phyloP scores from a whole-genome alignment of 768 basidiomycete genomes.

The Pleurotus salmoneostramineus region DNA sequence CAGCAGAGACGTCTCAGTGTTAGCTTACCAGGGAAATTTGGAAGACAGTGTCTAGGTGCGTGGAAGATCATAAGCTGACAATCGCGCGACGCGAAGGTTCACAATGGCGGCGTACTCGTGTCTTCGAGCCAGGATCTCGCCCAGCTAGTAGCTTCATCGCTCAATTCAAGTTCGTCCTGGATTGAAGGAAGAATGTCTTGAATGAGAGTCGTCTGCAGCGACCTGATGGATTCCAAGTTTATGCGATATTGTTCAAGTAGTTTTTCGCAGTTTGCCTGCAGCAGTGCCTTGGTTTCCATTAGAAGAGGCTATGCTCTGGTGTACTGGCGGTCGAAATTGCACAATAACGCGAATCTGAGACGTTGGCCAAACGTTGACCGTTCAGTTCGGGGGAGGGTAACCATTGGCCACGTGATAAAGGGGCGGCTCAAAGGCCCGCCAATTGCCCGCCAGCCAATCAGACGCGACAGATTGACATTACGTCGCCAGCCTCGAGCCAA shows the following conservation, averaged over 20 bases:
- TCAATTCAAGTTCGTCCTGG: conserved; percentile 51
- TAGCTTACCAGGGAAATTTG: conserved; percentile 57
- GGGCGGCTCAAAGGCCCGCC: too few species aligned
- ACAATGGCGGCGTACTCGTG: conserved; percentile 43
- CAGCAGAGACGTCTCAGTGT: conserved; percentile 9
- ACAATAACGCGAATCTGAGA: too few species aligned
- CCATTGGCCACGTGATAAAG: too few species aligned
- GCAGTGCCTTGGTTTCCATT: conserved; percentile 34
- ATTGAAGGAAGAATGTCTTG: conserved; percentile 58
- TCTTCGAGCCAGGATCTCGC: conserved; percentile 63
- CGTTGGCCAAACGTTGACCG: too few species aligned
- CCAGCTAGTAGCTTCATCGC: conserved; percentile 42
- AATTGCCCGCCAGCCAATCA: too few species aligned
- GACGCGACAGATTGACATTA: too few species aligned
- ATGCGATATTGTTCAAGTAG: conserved; percentile 47
- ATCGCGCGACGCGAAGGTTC: conserved; percentile 13
- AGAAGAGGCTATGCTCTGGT: background rate
- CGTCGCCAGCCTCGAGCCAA: too few species aligned
- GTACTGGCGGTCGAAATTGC: too few species aligned
- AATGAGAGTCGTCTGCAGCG: conserved; percentile 48
- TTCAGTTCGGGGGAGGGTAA: too few species aligned
- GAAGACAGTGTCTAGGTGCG: conserved; percentile 44
- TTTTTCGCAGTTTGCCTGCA: conserved; percentile 41
- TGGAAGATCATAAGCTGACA: conserved; percentile 6
- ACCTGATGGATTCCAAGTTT: conserved; percentile 41